phyloP scores from a whole-genome alignment of 768 basidiomycete species.

The Suillus lakei region DNA sequence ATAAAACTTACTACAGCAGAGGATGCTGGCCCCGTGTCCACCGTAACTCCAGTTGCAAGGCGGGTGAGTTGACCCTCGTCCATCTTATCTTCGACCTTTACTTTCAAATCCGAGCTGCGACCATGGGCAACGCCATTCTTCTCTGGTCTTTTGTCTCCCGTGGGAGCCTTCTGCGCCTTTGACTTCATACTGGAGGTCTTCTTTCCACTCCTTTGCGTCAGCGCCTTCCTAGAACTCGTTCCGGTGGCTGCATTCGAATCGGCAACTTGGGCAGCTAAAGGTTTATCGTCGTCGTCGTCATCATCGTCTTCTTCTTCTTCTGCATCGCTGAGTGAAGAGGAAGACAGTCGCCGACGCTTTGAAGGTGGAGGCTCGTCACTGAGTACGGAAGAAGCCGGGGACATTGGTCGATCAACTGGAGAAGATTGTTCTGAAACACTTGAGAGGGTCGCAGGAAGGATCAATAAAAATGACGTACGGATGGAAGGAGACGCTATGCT shows the following conservation, averaged over 20 bases:
- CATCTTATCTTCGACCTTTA: slow-evolving; percentile 81
- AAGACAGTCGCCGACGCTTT: slow-evolving; percentile 61
- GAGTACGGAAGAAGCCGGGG: slow-evolving; percentile 47
- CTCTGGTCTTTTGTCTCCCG: slow-evolving; percentile 43
- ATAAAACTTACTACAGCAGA: slow-evolving; percentile 50
- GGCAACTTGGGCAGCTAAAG: slow-evolving; percentile 54
- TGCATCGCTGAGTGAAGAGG: slow-evolving; percentile 55
- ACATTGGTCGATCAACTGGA: slow-evolving; percentile 21
- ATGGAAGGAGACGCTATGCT: slow-evolving; percentile 57
- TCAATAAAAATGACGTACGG: slow-evolving; percentile 44
- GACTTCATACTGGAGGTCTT: slow-evolving; percentile 60
- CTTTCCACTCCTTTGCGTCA: slow-evolving; percentile 53
- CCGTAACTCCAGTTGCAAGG: slow-evolving; percentile 79
- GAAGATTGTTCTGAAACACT: slow-evolving; percentile 29
- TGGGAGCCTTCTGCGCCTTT: slow-evolving; percentile 62
- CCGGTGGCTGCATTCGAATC: slow-evolving; percentile 31
- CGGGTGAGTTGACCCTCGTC: slow-evolving; percentile 78
- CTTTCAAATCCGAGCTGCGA: slow-evolving; percentile 51
- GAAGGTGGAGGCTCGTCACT: slow-evolving; percentile 49
- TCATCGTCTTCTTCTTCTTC: slow-evolving; percentile 49
- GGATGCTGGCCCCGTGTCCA: slow-evolving; percentile 60
- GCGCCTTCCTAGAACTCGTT: slow-evolving; percentile 37
- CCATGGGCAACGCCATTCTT: slow-evolving; percentile 49
- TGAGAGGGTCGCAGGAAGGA: slow-evolving; percentile 8
- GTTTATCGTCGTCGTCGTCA: slow-evolving; percentile 63